Percentiles rank a stretch among this genome's conserved stretches.
These are phyloP conservation scores for Fusarium ramigenum DNA, from an alignment of 2,329 filamentous ascomycete genomes.

Conservation along the genomic window DNA sequence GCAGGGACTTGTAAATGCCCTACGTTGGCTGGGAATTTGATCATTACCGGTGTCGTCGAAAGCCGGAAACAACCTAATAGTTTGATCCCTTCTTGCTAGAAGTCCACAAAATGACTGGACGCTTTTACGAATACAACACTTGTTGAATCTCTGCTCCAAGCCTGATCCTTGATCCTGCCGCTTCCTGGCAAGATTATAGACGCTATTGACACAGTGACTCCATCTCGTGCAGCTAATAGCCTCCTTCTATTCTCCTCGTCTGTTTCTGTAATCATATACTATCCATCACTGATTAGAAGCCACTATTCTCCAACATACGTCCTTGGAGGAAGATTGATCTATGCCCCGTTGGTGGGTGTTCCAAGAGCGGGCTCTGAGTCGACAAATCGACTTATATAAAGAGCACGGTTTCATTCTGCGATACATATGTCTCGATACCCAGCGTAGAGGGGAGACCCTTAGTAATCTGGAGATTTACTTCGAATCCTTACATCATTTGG, in stretches of 20 bases:
- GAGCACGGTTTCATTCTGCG: background rate
- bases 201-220: background rate
- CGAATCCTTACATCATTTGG: background rate
- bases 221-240: background rate
- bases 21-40: background rate
- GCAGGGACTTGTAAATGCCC: background rate
- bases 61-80: background rate
- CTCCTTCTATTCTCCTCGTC: background rate
- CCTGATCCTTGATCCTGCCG: fast-evolving
- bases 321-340: background rate
- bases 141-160: background rate
- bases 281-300: no score
- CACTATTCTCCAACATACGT: fast-evolving
- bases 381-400: fast-evolving
- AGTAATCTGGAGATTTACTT: no score
- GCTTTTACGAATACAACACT: no score
- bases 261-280: no score
- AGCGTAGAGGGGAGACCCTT: no score
- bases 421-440: no score
- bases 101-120: background rate
- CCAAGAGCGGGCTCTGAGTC: background rate
- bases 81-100: background rate
- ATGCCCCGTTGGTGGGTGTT: fast-evolving
- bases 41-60: no score
- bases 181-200: background rate